These are phyloP conservation scores for Termitomyces sp. DNA, from an alignment of 1,284 basidiomycete genomes.

Conservation along the genomic window DNA sequence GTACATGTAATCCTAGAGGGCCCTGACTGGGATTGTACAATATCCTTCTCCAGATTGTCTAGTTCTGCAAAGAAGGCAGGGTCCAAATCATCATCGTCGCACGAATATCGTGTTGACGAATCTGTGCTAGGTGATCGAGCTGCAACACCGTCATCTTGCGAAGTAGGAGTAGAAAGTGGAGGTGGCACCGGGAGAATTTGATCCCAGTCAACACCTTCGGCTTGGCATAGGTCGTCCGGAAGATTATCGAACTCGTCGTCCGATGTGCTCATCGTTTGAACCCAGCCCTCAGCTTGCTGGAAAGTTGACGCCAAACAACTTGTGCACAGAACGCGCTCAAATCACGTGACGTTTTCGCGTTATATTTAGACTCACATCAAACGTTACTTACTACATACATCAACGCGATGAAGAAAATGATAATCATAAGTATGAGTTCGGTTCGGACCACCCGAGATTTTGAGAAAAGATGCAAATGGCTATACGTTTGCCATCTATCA, in stretches of 20 bases:
- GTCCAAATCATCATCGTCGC: conserved; percentile 27
- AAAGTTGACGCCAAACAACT: background rate
- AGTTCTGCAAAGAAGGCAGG: conserved; percentile 32
- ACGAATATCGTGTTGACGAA: conserved; percentile 27
- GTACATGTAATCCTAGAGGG: conserved; percentile 9
- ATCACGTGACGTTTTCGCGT: background rate
- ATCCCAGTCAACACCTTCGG: conserved; percentile 37
- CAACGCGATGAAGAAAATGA: too few species aligned
- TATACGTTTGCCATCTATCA: conserved; percentile 8
- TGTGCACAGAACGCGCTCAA: conserved; percentile 2
- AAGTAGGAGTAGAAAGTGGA: background rate
- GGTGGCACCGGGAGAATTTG: conserved; percentile 25
- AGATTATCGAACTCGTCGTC: conserved; percentile 37
- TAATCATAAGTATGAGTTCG: too few species aligned
- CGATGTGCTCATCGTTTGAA: conserved; percentile 23
- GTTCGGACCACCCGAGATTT: too few species aligned
- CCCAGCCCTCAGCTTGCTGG: too few species aligned
- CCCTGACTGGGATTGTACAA: conserved; percentile 12
- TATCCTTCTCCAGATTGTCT: conserved; percentile 34
- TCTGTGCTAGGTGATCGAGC: conserved; percentile 10
- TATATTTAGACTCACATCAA: too few species aligned
- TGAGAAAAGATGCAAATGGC: background rate
- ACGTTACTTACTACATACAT: too few species aligned
- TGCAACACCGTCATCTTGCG: conserved; percentile 4
- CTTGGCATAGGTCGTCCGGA: conserved; percentile 40